Evolutionary conservation across 768 basidiomycete species (phyloP), one percentile per base, ranked within the genome.

Genomic region (Mrakia gelida): DNA sequence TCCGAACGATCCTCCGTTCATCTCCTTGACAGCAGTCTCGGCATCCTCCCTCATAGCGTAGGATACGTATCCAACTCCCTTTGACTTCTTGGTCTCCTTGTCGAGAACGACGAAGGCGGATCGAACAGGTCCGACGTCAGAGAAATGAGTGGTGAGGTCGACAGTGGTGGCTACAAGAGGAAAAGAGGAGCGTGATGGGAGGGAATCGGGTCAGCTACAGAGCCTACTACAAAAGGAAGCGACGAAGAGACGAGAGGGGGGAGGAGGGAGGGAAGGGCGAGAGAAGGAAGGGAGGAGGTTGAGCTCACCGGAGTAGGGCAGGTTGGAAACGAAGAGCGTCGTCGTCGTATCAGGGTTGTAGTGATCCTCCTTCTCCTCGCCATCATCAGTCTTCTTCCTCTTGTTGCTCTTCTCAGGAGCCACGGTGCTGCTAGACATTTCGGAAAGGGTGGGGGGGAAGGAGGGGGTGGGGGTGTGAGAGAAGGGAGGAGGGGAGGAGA

Each of bases 51-150:
- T 89, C 76, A 94, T 87, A 0, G 94, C 90, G 84, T 96, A 98
- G 0, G 93, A 91, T 80, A 98, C 93, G 83, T 97, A 98, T 79
- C 97, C 97, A 30, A 98, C 95, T 80, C 96, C 96, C 83, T 98
- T 97, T 0, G 94, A 95, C 79, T 81, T 83, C 72, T 82, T 84
- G 3, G 81, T 80, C 15, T 82, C 82, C 79, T 80, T 49, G 75
- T 95, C 91, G 18, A 90, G 89, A 28, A 98, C 97, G 10, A 99
- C 91, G 82, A 99, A 98, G 0, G 95, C 95, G 28, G 92, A 91
- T 54, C 94, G 89, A 23, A 99, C 92, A 41, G 97, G 97, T 0
- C 94, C 97, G 80, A 97, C 89, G 84, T 95, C 94, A 10, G 95
- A 98, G 86, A 98, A 97, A 30, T 95, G 88, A 0, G 95, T 94